Percentiles rank a stretch among this genome's conserved stretches.
phyloP scores from a whole-genome alignment of 805 yeast genomes.

The Pichia heedii region DNA sequence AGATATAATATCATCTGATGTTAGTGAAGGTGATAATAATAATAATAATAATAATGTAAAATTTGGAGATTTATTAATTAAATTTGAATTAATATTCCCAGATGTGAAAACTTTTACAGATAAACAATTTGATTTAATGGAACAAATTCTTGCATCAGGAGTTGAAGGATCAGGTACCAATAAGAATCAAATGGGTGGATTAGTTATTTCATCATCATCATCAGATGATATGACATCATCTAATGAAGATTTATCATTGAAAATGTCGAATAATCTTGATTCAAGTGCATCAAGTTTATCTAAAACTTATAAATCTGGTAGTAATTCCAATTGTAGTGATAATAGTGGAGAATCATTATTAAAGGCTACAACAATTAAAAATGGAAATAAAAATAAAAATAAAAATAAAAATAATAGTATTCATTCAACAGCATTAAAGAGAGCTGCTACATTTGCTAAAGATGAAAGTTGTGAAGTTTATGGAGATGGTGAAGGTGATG shows the following conservation, averaged over 20 bases:
- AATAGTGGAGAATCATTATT: neutral
- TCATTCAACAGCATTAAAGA: neutral
- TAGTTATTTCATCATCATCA: neutral
- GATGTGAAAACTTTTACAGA: constrained; percentile 32
- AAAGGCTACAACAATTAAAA: neutral
- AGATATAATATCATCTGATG: neutral
- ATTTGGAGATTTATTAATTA: constrained; percentile 48
- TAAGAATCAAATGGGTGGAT: neutral
- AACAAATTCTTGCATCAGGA: constrained; percentile 13
- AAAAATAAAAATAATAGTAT: neutral
- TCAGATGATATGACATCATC: constrained; percentile 1
- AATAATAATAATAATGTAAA: constrained; percentile 1
- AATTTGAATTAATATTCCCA: constrained; percentile 55
- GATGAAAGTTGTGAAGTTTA: neutral
- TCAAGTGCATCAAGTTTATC: constrained; percentile 1
- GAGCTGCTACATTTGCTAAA: neutral
- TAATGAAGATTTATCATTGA: neutral
- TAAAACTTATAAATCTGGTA: neutral
- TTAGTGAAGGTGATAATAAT: neutral
- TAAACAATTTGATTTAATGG: constrained; percentile 19
- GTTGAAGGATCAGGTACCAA: neutral
- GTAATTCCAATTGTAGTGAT: neutral
- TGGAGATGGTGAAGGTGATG: neutral
- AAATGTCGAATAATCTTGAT: neutral
- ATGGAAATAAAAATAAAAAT: no score